Percentiles rank a stretch among this genome's conserved stretches.
Evolutionary conservation across 768 basidiomycete species (phyloP).

Genomic region (Xerocomellus intermedius): DNA sequence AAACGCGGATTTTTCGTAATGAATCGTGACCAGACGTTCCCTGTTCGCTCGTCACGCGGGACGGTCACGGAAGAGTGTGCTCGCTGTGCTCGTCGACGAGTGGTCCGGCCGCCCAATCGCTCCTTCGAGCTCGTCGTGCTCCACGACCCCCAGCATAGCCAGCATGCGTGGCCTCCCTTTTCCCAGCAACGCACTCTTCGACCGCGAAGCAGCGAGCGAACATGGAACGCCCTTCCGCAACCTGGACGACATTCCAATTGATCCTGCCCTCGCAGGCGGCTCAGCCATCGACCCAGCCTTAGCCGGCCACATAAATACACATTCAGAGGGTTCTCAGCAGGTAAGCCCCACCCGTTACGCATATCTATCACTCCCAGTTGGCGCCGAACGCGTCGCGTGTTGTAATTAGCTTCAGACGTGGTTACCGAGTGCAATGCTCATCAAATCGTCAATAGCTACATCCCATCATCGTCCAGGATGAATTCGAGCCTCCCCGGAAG

Average conservation of each 20-base stretch:
- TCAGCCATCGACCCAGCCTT: conserved; percentile 55
- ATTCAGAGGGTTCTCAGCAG: conserved; percentile 22
- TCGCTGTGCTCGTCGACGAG: conserved; percentile 41
- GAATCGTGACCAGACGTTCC: conserved; percentile 30
- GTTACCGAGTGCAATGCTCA: conserved; percentile 20
- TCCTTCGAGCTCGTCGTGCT: conserved; percentile 16
- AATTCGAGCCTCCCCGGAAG: conserved; percentile 10
- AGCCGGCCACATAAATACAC: conserved; percentile 29
- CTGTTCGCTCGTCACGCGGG: conserved; percentile 30
- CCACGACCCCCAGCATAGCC: conserved; percentile 6
- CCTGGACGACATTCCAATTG: conserved; percentile 73
- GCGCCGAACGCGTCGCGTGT: conserved; percentile 71
- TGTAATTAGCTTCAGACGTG: conserved; percentile 34
- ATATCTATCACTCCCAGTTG: conserved; percentile 14
- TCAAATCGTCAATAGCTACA: conserved; percentile 23
- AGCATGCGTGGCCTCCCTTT: conserved; percentile 65
- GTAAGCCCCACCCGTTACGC: conserved; percentile 37
- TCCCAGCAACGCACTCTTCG: conserved; percentile 38
- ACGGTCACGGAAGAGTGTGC: conserved; percentile 30
- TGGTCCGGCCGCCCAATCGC: conserved; percentile 19
- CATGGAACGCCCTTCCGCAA: conserved; percentile 57
- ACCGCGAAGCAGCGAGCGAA: conserved; percentile 59
- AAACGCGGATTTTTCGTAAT: conserved; percentile 8
- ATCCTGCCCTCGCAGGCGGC: conserved; percentile 61
- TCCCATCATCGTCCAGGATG: conserved; percentile 33